Evolutionary conservation across 2,329 filamentous ascomycete species (phyloP), one percentile per base, ranked within the genome.

Genomic region (Fonsecaea pedrosoi): DNA sequence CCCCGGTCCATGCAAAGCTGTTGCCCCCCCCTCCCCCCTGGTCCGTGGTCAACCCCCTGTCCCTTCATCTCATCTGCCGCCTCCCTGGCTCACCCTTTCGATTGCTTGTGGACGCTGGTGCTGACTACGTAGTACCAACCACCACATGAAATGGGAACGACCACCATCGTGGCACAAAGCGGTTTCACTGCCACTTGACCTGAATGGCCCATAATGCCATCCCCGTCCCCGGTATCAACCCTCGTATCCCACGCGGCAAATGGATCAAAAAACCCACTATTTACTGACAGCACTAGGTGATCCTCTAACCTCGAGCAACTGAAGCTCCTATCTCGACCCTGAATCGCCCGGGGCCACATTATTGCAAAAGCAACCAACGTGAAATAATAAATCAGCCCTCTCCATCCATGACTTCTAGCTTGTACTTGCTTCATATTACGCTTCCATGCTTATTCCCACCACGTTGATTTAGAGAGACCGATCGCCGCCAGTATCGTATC

Each of bases 211-310:
- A 50, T 50, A 54, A 61, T 61, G 45, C 34, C 48, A 35, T 25
- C 59, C 59, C 32, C 63, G 13, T 55, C 45, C 45, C 56, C 30
- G 42, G 48, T 45, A 60, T 30, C 56, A 40, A 38, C 56, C 57
- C 58, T 69, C 64, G 67, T 64, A 66, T 69, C 64, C 60, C 64
- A 64, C 56, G 67, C 60, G 55, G 60, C 60, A 54, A 64, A 54
- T 45, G 35, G 50, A 54, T 40, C 54, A 54, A 38, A 32, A 32
- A 32, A 15, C 32, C 38, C 50, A 62, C 50, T 38, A 9, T 42
- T 21, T 35, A 38, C 35, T 35, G 21, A n/a, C 15, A 9, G 54
- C 60, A 45, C 54, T 56, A 62, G 60, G 32, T 54, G 32, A 40
- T 35, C 30, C 54, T 35, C 45, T 55, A 62, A 45, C 60, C 35